Evolutionary conservation across 2,329 filamentous ascomycete species (phyloP).

Genomic region (Colletotrichum lindemuthianum): DNA sequence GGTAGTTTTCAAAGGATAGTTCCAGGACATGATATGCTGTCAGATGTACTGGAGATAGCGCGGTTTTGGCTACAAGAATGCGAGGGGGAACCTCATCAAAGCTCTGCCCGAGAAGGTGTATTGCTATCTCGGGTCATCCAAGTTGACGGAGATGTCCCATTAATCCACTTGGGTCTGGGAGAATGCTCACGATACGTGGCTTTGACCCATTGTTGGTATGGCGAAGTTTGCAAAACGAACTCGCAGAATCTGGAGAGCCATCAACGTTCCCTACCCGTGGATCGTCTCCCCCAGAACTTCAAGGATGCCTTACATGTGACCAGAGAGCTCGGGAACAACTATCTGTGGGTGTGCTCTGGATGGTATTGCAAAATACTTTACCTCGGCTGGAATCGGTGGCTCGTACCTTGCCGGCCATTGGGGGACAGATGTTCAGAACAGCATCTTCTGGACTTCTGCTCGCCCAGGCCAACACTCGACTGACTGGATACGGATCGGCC

Average conservation of each 20-base stretch:
- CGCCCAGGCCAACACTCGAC: too few species aligned
- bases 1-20: too few species aligned
- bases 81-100: too few species aligned
- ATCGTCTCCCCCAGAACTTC: constrained; percentile 37
- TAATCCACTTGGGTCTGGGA: too few species aligned
- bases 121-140: too few species aligned
- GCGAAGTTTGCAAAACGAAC: constrained; percentile 15
- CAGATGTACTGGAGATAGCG: too few species aligned
- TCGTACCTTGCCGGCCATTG: background rate
- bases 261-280: background rate
- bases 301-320: constrained; percentile 42
- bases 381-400: background rate
- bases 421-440: background rate
- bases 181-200: background rate
- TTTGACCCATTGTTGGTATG: constrained; percentile 18
- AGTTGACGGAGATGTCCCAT: too few species aligned
- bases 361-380: background rate
- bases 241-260: background rate
- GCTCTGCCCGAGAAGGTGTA: too few species aligned
- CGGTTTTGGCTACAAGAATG: too few species aligned
- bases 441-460: background rate
- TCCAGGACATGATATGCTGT: too few species aligned
- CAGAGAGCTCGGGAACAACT: constrained; percentile 38
- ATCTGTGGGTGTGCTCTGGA: constrained; percentile 36
- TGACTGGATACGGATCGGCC: too few species aligned